Evolutionary conservation across 805 yeast genomes (phyloP).

Genomic region (Candida multigemmis): DNA sequence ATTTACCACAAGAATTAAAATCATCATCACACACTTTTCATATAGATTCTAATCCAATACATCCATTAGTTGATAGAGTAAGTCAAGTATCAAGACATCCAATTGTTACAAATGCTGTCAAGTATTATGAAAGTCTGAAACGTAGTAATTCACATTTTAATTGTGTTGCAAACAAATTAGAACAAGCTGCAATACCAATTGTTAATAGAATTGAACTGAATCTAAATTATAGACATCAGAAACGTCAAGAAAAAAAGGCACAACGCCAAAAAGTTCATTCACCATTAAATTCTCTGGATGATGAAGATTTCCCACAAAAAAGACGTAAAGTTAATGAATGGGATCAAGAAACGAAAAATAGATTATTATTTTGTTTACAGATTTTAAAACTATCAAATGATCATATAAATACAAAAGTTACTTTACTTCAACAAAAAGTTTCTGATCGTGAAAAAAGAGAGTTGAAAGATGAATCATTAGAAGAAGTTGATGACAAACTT

Average conservation of each 20-base stretch:
- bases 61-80: conserved; percentile 31
- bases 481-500: conserved; percentile 1
- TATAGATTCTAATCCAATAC: conserved; percentile 8
- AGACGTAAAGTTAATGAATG: conserved; percentile 5
- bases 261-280: too few relatives aligned
- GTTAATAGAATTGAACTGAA: conserved; percentile 40
- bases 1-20: conserved; percentile 5
- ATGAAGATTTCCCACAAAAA: conserved; percentile 2
- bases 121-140: conserved; percentile 37
- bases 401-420: conserved; percentile 61
- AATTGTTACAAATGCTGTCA: conserved; percentile 39
- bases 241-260: conserved; percentile 7
- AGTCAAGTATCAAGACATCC: conserved; percentile 30
- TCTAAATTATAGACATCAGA: conserved; percentile 31
- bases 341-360: conserved; percentile 54
- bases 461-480: conserved; percentile 13
- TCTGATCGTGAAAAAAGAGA: conserved; percentile 33
- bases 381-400: conserved; percentile 73
- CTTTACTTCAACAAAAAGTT: conserved; percentile 46
- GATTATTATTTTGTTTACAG: conserved; percentile 72
- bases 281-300: too few relatives aligned
- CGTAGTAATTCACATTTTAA: conserved; percentile 40
- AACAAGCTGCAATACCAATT: conserved; percentile 45
- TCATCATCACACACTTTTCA: background rate
- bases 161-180: conserved; percentile 55